A percentile compares a stretch with the other conserved stretches of the same genome.
Conservation (phyloP, 106 monocot genomes). For the Alisma plantagoaquatica region DNA sequence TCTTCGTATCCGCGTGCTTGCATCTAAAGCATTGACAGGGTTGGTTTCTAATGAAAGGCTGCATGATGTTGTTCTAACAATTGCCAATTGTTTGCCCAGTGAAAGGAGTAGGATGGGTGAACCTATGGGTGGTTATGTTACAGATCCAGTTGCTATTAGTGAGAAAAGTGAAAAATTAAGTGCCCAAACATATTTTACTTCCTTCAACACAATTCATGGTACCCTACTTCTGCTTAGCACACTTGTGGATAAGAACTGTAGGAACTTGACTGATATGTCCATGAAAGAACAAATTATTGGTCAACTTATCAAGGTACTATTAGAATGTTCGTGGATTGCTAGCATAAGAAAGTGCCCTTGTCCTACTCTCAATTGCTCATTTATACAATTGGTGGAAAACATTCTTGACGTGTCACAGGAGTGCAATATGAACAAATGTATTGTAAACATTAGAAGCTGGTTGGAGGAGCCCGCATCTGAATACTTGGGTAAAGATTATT, state of each 20-base stretch:
- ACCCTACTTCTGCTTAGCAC: slow-evolving; percentile 61
- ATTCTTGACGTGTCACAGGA: slow-evolving; percentile 60
- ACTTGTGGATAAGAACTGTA: slow-evolving; percentile 70
- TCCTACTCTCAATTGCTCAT: slow-evolving; percentile 55
- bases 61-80: slow-evolving; percentile 25
- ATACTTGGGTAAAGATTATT: slow-evolving; percentile 30
- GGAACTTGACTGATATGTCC: slow-evolving; percentile 39
- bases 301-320: slow-evolving; percentile 33
- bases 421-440: slow-evolving; percentile 16
- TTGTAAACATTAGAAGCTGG: slow-evolving; percentile 24
- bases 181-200: slow-evolving; percentile 5
- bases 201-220: slow-evolving; percentile 89
- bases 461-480: slow-evolving; percentile 37
- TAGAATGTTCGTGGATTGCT: slow-evolving; percentile 72
- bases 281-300: slow-evolving; percentile 63
- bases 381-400: slow-evolving; percentile 49
- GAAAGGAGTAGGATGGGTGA: slow-evolving; percentile 10
- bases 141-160: not conserved
- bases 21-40: slow-evolving; percentile 83
- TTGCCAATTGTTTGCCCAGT: slow-evolving; percentile 39
- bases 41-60: slow-evolving; percentile 91
- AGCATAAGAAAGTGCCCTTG: slow-evolving; percentile 48
- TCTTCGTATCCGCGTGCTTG: slow-evolving; percentile 73
- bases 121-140: not conserved
- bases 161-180: slow-evolving; percentile 3